Evolutionary conservation across 1,284 basidiomycete genomes (phyloP), one percentile per base, ranked within the genome.

Genomic region (Pseudozyma tsukubaensis): DNA sequence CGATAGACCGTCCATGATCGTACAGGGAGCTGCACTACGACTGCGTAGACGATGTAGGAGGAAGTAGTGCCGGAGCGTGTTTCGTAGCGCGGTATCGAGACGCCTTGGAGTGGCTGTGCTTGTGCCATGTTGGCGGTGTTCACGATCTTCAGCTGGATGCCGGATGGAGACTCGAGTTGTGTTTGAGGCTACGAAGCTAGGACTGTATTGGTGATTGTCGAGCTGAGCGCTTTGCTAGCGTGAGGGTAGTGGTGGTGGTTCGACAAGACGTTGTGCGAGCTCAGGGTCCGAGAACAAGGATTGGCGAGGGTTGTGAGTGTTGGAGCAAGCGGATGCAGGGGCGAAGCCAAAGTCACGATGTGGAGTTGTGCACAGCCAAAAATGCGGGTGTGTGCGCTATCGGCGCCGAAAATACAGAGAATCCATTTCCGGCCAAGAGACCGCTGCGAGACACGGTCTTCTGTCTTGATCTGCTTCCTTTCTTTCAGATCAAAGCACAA

Each of bases 1-100:
- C 92, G 88, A 89, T 92, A 92, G 87, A 97, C 92, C 47, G 91
- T 90, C 94, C 94, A 97, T 83, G 92, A 91, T 70, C 92, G 90
- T 21, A 94, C 91, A 65, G 92, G 89, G 18, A 82, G 70, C 29
- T 64, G 53, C 69, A 95, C 89, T 68, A 91, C 88, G 79, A 95
- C 91, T 65, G 88, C 88, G 86, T 92, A 95, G 76, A 92, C 92
- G 65, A 88, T 88, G 83, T 94, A 92, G n/a, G 89, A 85, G 4
- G 67, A 59, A 18, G 77, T 57, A 12, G 63, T 55, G 90, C 54
- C 36, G 34, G 63, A 52, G 18, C 75, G 72, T 16, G 59, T 59
- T 13, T 80, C 76, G 65, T 72, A 76, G 35, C 72, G 56, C 1
- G 83, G 81, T 29, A 85, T 78, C 11, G 79, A 77, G 42, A 85